These are phyloP conservation scores for Aureobasidium pullulans DNA, from an alignment of 2,329 filamentous ascomycete genomes.

Conservation along the genomic window DNA sequence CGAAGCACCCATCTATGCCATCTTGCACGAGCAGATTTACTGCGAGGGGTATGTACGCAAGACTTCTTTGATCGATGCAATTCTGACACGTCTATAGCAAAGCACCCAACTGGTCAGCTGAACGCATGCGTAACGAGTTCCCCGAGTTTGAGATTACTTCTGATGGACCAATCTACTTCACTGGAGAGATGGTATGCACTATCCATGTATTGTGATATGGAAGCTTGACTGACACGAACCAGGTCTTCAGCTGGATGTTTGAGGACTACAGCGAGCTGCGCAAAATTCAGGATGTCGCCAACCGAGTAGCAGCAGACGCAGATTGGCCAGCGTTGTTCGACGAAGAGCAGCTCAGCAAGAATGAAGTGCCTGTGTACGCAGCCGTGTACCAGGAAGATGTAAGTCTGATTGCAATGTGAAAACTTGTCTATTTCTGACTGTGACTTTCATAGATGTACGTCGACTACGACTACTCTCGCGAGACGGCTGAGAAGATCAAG, in stretches of 20 bases:
- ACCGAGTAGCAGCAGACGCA: constrained; percentile 59
- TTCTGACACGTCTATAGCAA: constrained; percentile 20
- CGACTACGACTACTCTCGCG: constrained; percentile 63
- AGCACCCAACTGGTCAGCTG: constrained; percentile 68
- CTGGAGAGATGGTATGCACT: constrained; percentile 67
- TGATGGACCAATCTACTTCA: constrained; percentile 62
- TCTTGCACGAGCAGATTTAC: constrained; percentile 85
- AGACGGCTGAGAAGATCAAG: constrained; percentile 67
- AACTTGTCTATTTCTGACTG: not conserved
- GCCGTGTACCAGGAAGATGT: constrained; percentile 62
- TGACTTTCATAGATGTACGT: constrained; percentile 70
- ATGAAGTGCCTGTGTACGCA: constrained; percentile 79
- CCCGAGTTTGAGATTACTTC: constrained; percentile 41
- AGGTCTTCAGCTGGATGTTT: constrained; percentile 76
- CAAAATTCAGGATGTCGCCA: constrained; percentile 60
- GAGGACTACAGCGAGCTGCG: constrained; percentile 69
- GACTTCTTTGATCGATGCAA: not conserved
- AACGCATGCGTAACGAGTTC: constrained; percentile 50
- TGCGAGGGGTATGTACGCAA: constrained; percentile 51
- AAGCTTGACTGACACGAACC: not conserved
- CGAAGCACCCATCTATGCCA: constrained; percentile 69
- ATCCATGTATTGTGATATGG: not conserved
- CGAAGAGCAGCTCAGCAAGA: constrained; percentile 61
- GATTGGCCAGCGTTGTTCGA: constrained; percentile 77
- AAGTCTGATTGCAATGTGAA: not conserved